Conservation (phyloP, 2,329 filamentous ascomycete genomes). For the Arthrobotrys sinensis region DNA sequence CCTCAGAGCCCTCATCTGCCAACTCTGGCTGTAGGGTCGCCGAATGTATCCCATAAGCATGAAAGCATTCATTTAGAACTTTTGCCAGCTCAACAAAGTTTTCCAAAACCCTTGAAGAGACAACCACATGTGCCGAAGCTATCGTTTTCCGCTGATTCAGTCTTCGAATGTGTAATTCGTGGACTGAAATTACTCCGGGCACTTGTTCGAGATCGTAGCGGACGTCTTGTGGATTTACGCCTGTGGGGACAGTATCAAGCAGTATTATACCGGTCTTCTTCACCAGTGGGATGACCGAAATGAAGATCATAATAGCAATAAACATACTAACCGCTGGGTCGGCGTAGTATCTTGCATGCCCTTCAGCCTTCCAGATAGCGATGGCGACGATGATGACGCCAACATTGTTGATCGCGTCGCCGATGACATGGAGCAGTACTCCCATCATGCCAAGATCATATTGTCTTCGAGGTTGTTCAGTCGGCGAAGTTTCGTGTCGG, state of each 20-base stretch:
- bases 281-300: conserved; percentile 76
- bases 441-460: conserved; percentile 80
- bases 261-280: conserved; percentile 77
- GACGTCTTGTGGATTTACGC: conserved; percentile 75
- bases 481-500: conserved; percentile 68
- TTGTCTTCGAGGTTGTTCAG: conserved; percentile 66
- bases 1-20: conserved; percentile 58
- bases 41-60: conserved; percentile 81
- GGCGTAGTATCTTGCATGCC: conserved; percentile 76
- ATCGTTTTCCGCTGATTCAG: conserved; percentile 79
- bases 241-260: conserved; percentile 76
- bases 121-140: conserved; percentile 78
- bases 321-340: conserved; percentile 79
- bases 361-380: conserved; percentile 77
- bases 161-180: conserved; percentile 82
- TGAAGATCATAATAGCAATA: conserved; percentile 81
- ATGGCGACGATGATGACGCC: conserved; percentile 80
- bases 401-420: conserved; percentile 82
- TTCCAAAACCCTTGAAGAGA: conserved; percentile 73
- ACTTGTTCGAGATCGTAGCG: conserved; percentile 80
- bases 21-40: conserved; percentile 79
- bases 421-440: conserved; percentile 79
- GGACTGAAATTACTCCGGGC: conserved; percentile 77
- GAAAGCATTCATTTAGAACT: conserved; percentile 78
- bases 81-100: conserved; percentile 76